Evolutionary conservation across 2,329 filamentous ascomycete species (phyloP).

Genomic region (Phyllosticta ampelicida): DNA sequence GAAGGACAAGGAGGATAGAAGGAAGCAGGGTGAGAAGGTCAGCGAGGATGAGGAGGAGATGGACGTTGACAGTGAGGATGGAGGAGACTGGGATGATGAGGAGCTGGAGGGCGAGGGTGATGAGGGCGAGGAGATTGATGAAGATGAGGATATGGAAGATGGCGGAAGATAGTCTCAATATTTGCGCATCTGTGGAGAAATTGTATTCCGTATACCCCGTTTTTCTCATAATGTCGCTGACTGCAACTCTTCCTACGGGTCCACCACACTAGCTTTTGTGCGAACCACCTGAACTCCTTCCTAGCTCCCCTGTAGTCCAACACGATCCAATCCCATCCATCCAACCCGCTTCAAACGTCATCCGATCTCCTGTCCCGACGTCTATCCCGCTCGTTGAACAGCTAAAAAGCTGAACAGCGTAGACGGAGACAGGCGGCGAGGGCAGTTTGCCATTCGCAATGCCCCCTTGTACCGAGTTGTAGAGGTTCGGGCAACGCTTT

Average conservation of each 20-base stretch:
- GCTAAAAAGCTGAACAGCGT: background rate
- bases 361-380: too few relatives aligned
- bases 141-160: slow-evolving; percentile 23
- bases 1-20: slow-evolving; percentile 47
- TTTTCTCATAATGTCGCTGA: too few relatives aligned
- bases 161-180: background rate
- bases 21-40: slow-evolving; percentile 29
- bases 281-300: background rate
- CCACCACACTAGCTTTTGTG: background rate
- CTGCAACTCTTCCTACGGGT: background rate
- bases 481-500: too few relatives aligned
- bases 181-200: background rate
- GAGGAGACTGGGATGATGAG: slow-evolving; percentile 40
- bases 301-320: too few relatives aligned
- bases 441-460: too few relatives aligned
- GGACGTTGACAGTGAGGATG: slow-evolving; percentile 33
- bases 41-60: slow-evolving; percentile 35
- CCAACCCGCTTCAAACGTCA: too few relatives aligned
- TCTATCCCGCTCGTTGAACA: background rate
- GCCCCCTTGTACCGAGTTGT: too few relatives aligned
- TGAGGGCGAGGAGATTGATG: slow-evolving; percentile 36
- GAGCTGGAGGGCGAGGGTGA: slow-evolving; percentile 39
- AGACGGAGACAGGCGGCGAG: too few relatives aligned
- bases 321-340: too few relatives aligned
- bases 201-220: background rate